Evolutionary conservation across 768 basidiomycete species (phyloP), one percentile per base, ranked within the genome.

Genomic region (Leccinum boreale): DNA sequence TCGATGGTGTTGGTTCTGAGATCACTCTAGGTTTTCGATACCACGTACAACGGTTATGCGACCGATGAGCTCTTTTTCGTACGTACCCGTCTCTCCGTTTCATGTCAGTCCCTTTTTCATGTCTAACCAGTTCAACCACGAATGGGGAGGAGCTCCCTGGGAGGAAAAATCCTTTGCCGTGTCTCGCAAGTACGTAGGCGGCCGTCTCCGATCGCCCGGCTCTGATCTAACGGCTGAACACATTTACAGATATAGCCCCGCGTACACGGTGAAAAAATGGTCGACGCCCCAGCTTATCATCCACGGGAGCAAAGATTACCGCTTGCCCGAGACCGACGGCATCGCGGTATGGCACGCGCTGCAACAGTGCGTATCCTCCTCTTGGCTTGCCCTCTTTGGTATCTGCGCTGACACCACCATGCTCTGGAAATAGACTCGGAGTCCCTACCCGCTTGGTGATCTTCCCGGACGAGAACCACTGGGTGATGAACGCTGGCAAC

Each of bases 21-120:
- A 52, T 31, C 19, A 4, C 15, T 28, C 46, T 50, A 86, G 85
- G 82, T 90, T 24, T 94, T 94, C 62, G 89, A 92, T 65, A 78
- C 87, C 4, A 78, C 73, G 8, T 89, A 89, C 72, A 88, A 87
- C 49, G 92, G 88, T n/a, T 94, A 86, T 68, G 83, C 88, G 14
- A 98, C 94, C 10, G 95, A 98, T 52, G 92, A 95, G 66, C 80
- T 95, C 35, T 92, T 87, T 81, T 95, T 94, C 75, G 90, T 92
- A 67, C 65, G 88, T 77, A 24, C 39, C 33, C 36, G 14, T 51
- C 15, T 12, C 23, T 48, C 47, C 1, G 4, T 26, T 50, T 9
- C 10, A 47, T 44, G 28, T 36, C n/a, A 50, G 36, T 39, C 28
- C 17, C 49, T 45, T 53, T 53, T 21, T 44, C 36, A 64, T n/a